These are phyloP conservation scores for Aspergillus bombycis DNA, from an alignment of 2,329 filamentous ascomycete species.

Conservation along the genomic window DNA sequence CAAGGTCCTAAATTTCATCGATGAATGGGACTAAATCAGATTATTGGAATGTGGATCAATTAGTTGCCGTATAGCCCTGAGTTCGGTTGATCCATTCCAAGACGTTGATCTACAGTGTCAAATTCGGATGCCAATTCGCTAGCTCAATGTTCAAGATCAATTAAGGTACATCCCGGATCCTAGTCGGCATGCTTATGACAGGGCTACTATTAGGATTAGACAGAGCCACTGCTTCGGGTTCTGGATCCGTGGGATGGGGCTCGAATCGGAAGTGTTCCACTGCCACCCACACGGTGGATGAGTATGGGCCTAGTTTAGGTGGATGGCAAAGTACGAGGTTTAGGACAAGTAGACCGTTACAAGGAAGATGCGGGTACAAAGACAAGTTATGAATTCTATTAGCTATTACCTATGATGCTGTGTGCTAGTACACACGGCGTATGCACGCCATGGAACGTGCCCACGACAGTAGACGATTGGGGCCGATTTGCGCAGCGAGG, in stretches of 20 bases:
- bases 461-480: constrained; percentile 27
- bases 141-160: not conserved
- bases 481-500: constrained; percentile 28
- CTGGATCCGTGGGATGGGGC: not conserved
- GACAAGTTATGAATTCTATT: constrained; percentile 38
- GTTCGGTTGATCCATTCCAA: not conserved
- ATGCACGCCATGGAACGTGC: constrained; percentile 23
- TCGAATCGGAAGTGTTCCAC: constrained; percentile 1
- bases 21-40: not conserved
- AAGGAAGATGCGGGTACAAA: constrained; percentile 2
- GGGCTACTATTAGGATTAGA: not conserved
- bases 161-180: not conserved
- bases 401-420: constrained; percentile 41
- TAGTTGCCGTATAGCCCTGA: not conserved
- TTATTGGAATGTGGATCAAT: not conserved
- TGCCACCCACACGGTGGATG: not conserved
- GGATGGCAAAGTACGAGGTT: not conserved
- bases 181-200: not conserved
- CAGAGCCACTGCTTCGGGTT: not conserved
- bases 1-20: not conserved
- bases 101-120: not conserved
- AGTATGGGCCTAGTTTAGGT: not conserved
- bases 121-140: not conserved
- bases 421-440: constrained; percentile 22
- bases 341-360: not conserved